phyloP scores from a whole-genome alignment of 2,329 filamentous ascomycete genomes.

The Fusarium continuum region DNA sequence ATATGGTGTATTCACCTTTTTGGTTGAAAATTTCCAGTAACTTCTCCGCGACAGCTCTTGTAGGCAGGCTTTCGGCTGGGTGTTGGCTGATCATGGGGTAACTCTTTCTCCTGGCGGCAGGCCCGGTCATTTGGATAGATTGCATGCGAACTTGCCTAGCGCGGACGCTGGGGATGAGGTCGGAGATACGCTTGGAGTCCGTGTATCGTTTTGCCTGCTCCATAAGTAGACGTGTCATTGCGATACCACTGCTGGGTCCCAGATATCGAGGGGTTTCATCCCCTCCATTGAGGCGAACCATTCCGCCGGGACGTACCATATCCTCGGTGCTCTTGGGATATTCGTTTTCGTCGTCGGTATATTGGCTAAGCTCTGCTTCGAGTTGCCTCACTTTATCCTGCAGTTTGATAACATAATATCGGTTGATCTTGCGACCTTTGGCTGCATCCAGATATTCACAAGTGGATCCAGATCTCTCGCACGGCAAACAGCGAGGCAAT shows the following conservation, averaged over 20 bases:
- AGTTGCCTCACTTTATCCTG: constrained; percentile 86
- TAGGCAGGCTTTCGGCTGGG: constrained; percentile 79
- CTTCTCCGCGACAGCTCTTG: constrained; percentile 75
- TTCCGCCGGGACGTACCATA: constrained; percentile 84
- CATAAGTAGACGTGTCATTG: constrained; percentile 94
- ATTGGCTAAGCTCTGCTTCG: constrained; percentile 81
- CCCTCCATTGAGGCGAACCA: constrained; percentile 83
- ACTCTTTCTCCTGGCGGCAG: constrained; percentile 76
- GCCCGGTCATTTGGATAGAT: constrained; percentile 63
- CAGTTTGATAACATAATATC: constrained; percentile 90
- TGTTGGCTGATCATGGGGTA: constrained; percentile 91
- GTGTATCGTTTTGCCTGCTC: constrained; percentile 95
- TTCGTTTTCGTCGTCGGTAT: constrained; percentile 79
- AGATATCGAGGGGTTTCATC: constrained; percentile 90
- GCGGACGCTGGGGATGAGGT: constrained; percentile 82
- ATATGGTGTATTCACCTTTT: constrained; percentile 67
- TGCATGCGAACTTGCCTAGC: constrained; percentile 65
- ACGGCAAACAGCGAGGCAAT: constrained; percentile 89
- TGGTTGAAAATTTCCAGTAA: constrained; percentile 86
- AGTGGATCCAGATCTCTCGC: constrained; percentile 87
- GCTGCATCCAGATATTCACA: constrained; percentile 97
- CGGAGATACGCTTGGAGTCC: constrained; percentile 88
- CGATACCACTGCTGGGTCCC: constrained; percentile 93
- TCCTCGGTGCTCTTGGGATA: constrained; percentile 79
- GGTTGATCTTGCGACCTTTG: constrained; percentile 85